A percentile compares a stretch with the other conserved stretches of the same genome.
Conservation (phyloP, 305 asterid species). For the Fraxinus dipetala region DNA sequence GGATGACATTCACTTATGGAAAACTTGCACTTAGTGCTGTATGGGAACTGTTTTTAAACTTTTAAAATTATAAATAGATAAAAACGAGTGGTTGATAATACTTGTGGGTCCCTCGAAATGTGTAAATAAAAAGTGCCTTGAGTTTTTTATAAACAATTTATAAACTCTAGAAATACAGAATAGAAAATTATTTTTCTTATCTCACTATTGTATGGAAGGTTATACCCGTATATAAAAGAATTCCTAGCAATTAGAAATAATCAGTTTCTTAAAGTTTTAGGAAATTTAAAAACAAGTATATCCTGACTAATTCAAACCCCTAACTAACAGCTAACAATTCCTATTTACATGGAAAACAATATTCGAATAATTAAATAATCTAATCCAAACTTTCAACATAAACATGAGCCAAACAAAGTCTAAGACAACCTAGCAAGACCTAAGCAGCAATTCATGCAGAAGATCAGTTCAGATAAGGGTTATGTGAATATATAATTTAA, state of each 20-base stretch:
- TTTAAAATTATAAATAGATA: background rate
- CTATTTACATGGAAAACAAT: background rate
- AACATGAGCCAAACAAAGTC: background rate
- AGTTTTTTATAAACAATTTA: too few species aligned
- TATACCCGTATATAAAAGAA: background rate
- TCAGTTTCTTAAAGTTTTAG: background rate
- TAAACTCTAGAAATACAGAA: background rate
- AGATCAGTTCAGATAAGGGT: background rate
- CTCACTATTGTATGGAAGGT: background rate
- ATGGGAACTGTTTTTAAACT: background rate
- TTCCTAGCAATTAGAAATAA: background rate
- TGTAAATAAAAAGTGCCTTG: too few species aligned
- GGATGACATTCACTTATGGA: background rate
- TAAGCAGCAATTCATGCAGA: background rate
- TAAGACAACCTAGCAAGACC: background rate
- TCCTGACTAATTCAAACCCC: background rate
- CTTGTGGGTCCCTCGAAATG: background rate
- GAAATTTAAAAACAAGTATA: background rate
- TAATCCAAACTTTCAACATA: background rate
- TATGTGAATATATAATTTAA: background rate
- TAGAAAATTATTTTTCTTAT: background rate
- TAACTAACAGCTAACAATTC: background rate
- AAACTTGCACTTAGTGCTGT: background rate
- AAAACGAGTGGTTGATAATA: background rate
- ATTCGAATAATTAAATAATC: too few species aligned